Evolutionary conservation across 2,329 filamentous ascomycete species (phyloP), one percentile per base, ranked within the genome.

Genomic region (Ascochyta fabae): DNA sequence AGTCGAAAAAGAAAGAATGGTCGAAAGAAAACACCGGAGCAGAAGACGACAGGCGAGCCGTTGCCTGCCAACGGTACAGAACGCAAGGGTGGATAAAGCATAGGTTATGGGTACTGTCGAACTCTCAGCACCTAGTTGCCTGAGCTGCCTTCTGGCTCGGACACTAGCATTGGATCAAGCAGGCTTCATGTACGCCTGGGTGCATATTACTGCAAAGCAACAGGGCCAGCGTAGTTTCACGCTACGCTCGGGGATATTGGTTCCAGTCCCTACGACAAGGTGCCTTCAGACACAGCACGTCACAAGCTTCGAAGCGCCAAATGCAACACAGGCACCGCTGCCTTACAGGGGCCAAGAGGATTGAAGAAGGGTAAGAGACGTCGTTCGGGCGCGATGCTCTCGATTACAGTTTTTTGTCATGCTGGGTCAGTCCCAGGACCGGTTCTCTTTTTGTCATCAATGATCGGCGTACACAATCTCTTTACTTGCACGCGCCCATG

Each of bases 61-160:
- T 55, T 80, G 47, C 79, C 79, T 15, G 70, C 67, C 1, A 79
- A 79, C 60, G 73, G 76, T 41, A 72, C 73, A 31, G 79, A 81
- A 47, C 71, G 79, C 33, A 81, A 81, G 56, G 79, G 79, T 12
- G 79, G 79, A 22, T 78, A 70, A 51, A 16, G 15, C 26, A 8
- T 24, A 12, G 10, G 22, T 15, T 8, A 15, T 6, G 9, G 6
- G 39, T 26, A 39, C 13, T 16, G 16, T 8, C 15, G 3, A 13
- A 31, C 12, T 12, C 13, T 27, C 15, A 22, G 15, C 24, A 4
- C 12, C 1, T 16, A 26, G 9, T 13, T 10, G 13, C n/a, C 22
- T 19, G n/a, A 27, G n/a, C 26, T 22, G 10, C 33, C 10, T 9
- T 35, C 23, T 12, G 19, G 23, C 10, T n/a, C 4, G 23, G 10